phyloP scores from a whole-genome alignment of 2,329 filamentous ascomycete species.

The Chrysoporthe puriensis region DNA sequence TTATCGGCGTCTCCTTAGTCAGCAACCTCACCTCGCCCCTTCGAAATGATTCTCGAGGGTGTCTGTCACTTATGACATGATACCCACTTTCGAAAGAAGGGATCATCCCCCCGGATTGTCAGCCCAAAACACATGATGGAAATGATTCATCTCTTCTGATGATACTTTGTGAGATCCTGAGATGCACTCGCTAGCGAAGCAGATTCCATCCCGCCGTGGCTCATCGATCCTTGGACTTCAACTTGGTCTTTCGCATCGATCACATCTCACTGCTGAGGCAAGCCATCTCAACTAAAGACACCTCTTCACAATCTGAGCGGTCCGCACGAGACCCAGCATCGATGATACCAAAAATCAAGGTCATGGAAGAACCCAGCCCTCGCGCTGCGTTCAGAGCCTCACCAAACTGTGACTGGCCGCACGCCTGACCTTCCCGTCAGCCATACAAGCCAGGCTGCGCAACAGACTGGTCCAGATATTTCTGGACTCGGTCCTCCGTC shows the following conservation, averaged over 20 bases:
- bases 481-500: background rate
- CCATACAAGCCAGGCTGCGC: background rate
- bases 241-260: background rate
- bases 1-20: background rate
- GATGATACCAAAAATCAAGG: background rate
- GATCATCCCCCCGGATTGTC: background rate
- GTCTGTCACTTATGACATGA: background rate
- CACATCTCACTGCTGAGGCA: background rate
- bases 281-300: background rate
- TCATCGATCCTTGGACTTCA: background rate
- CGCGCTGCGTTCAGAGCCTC: background rate
- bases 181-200: background rate
- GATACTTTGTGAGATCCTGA: background rate
- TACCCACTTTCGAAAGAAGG: background rate
- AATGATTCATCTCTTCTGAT: background rate
- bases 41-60: no score
- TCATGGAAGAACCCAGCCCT: background rate
- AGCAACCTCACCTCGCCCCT: background rate
- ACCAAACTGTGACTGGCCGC: background rate
- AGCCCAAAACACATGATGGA: background rate
- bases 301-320: background rate
- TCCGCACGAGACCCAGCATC: background rate
- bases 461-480: background rate
- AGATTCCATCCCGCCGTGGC: background rate
- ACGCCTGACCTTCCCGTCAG: background rate